Base-by-base conservation (phyloP, 495 filamentous ascomycete genomes). In the Lasiosphaeria hispida region DNA sequence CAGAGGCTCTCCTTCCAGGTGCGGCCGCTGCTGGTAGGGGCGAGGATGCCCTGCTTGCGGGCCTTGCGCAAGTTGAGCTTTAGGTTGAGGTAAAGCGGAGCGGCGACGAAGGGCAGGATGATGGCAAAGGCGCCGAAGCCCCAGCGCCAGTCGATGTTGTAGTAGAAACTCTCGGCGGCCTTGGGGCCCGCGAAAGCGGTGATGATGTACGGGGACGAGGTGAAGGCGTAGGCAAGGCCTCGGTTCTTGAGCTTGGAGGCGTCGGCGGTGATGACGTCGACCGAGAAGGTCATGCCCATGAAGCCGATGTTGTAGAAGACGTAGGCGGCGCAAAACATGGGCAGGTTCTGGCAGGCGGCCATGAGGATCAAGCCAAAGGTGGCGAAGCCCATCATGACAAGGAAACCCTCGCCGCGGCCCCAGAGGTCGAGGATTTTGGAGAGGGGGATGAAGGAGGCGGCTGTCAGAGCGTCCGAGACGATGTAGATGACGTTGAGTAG, bases 221-320 rank as follows among this genome's bases (percentile, higher is more conserved):
- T 74, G 52, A 84, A 83, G 36, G 77, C 83, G 60, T 78, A 81
- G 3, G 79, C 73, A 44, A 85, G 73, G 39, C 77, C 81, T 60
- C 85, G 77, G 66, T 86, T 83, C 35, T 75, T 71, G 60, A 87
- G 63, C 8, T 72, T 75, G 8, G 83, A 82, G 0, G 77, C 79
- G 69, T 87, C 85, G 49, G 85, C 82, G 6, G 83, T 78, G 70
- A 86, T 82, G 56, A 85, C 72, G 33, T 80, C 72, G 47, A 83
- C 69, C 43, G 77, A 76, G 60, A 79, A 72, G 41, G 76, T 77
- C 50, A 85, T 72, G 7, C 76, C 79, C 23, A 77, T 75, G 48
- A 61, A 69, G 9, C 68, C 70, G 36, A 66, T 42, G 40, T 43
- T 55, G 60, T 75, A 77, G 50, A 79, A 67, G 37, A 76, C 59